A percentile compares a stretch with the other conserved stretches of the same genome.
phyloP scores from a whole-genome alignment of 495 filamentous ascomycete species.

The Penicillium cinerascens region DNA sequence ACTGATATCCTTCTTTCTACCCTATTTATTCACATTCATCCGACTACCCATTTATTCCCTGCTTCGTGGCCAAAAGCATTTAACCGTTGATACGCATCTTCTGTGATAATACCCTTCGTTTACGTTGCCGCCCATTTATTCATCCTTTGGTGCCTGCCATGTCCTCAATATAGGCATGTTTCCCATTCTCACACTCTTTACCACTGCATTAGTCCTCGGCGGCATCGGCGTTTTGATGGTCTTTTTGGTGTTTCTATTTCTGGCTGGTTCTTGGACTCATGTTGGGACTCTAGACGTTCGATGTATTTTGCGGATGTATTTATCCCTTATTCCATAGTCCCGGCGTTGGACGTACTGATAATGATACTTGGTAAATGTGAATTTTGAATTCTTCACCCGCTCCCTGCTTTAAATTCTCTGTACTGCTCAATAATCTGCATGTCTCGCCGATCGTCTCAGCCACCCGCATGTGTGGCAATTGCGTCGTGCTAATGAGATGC shows the following conservation, averaged over 20 bases:
- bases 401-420: neutral
- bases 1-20: neutral
- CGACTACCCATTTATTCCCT: neutral
- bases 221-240: slow-evolving; percentile 14
- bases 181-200: slow-evolving; percentile 9
- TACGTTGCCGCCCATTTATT: neutral
- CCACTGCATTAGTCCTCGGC: slow-evolving; percentile 8
- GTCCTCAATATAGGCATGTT: slow-evolving; percentile 3
- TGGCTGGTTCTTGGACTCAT: neutral
- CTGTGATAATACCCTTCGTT: slow-evolving; percentile 22
- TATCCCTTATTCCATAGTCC: slow-evolving; percentile 6
- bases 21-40: neutral
- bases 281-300: slow-evolving; percentile 10
- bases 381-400: neutral
- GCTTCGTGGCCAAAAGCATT: slow-evolving; percentile 19
- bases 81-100: slow-evolving; percentile 18
- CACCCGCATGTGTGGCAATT: neutral
- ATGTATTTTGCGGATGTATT: slow-evolving; percentile 13
- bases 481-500: slow-evolving; percentile 1
- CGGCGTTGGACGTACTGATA: slow-evolving; percentile 9
- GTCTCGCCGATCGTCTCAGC: neutral
- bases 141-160: neutral
- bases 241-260: neutral
- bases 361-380: neutral
- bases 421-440: neutral